Conservation (phyloP, 371 early-diverging fungal species). For the Dentiscutata heterogama region DNA sequence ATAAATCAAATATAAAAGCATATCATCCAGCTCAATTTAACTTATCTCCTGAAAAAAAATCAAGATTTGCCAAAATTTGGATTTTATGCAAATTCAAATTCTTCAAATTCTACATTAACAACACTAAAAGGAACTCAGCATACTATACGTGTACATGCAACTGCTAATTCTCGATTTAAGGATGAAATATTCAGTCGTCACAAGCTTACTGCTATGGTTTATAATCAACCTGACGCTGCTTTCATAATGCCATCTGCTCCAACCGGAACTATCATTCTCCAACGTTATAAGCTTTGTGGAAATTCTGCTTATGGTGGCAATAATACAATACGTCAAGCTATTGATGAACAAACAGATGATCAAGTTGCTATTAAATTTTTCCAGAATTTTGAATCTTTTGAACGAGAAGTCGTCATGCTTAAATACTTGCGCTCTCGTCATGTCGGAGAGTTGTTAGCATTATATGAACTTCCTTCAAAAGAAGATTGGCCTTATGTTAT, state of each 20-base stretch:
- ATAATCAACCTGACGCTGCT: background rate
- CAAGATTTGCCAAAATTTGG: background rate
- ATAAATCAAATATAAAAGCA: background rate
- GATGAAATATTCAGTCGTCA: background rate
- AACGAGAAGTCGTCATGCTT: slow-evolving; percentile 26
- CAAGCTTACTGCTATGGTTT: slow-evolving; percentile 4
- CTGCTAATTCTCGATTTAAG: background rate
- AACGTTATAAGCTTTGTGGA: slow-evolving; percentile 11
- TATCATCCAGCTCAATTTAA: slow-evolving; percentile 7
- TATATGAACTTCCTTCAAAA: slow-evolving; percentile 17
- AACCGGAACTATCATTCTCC: background rate
- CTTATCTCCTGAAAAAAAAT: background rate
- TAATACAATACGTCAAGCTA: slow-evolving; percentile 10
- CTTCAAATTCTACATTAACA: background rate
- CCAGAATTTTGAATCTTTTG: slow-evolving; percentile 13
- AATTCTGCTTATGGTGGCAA: slow-evolving; percentile 3
- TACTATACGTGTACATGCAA: background rate
- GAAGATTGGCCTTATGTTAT: slow-evolving; percentile 9
- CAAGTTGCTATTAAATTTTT: slow-evolving; percentile 31
- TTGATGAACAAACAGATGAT: slow-evolving; percentile 17
- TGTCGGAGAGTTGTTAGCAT: background rate
- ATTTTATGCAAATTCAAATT: background rate
- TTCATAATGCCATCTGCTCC: background rate
- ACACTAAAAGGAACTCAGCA: background rate
- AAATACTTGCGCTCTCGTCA: slow-evolving; percentile 10